A percentile compares a stretch with the other conserved stretches of the same genome.
Conservation (phyloP, 371 early-diverging fungal species). For the Batkoa obscura region DNA sequence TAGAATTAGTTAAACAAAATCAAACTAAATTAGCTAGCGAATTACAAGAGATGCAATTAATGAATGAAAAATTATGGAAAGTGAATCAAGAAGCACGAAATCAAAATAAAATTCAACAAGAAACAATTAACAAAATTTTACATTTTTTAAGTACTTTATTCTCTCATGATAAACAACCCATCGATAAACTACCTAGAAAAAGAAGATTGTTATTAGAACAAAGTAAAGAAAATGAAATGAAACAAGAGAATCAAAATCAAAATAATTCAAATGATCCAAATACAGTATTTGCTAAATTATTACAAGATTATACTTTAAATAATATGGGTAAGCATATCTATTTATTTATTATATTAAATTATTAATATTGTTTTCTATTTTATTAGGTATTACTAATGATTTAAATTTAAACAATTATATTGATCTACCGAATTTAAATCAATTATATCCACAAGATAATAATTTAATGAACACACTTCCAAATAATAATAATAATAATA, state of each 20-base stretch:
- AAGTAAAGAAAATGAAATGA: not conserved
- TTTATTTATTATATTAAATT: too few relatives aligned
- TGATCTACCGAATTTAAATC: not conserved
- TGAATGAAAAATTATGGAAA: slow-evolving; percentile 74
- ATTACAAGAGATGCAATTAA: slow-evolving; percentile 64
- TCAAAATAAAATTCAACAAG: slow-evolving; percentile 66
- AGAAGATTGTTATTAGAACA: slow-evolving; percentile 17
- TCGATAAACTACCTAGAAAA: slow-evolving; percentile 32
- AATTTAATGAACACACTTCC: not conserved
- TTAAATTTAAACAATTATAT: not conserved
- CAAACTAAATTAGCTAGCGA: slow-evolving; percentile 73
- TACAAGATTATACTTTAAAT: not conserved
- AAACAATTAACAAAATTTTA: slow-evolving; percentile 76
- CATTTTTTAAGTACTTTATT: slow-evolving; percentile 61
- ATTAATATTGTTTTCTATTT: not conserved
- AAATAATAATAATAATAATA: not conserved
- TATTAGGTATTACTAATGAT: not conserved
- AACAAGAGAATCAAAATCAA: not conserved
- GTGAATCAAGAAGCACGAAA: slow-evolving; percentile 55
- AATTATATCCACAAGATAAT: not conserved
- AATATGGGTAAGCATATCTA: not conserved
- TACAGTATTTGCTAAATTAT: not conserved
- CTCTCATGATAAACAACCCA: slow-evolving; percentile 30
- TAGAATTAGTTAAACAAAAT: slow-evolving; percentile 52
- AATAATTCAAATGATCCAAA: not conserved